A percentile compares a stretch with the other conserved stretches of the same genome.
These are phyloP conservation scores for Camellia granthamiana DNA, from an alignment of 148 eudicot genomes.

Conservation along the genomic window DNA sequence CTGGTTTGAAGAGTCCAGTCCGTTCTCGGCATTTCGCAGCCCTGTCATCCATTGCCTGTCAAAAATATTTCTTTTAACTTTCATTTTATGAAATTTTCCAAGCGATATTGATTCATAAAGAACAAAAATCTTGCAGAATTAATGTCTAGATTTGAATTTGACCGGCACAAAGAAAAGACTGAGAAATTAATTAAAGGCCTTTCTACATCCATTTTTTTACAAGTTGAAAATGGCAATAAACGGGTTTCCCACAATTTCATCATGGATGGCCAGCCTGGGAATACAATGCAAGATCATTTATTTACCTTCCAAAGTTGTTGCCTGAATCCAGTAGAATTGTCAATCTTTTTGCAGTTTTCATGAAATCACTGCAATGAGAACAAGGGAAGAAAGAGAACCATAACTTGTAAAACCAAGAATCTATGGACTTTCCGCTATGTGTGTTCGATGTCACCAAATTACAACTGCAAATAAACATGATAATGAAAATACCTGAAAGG, in stretches of 20 bases:
- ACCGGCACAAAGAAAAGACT: no score
- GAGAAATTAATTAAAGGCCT: no score
- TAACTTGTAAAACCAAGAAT: background rate
- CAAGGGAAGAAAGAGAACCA: background rate
- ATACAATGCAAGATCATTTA: background rate
- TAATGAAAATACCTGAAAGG: slow-evolving; percentile 40
- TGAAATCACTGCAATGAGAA: slow-evolving; percentile 38
- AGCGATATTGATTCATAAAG: background rate
- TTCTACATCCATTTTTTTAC: background rate
- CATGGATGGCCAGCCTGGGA: background rate
- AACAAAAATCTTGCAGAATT: no score
- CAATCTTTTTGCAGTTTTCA: slow-evolving; percentile 46
- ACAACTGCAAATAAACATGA: background rate
- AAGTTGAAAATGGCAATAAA: background rate
- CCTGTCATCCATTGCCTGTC: slow-evolving; percentile 50
- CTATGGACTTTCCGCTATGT: background rate
- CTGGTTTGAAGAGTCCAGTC: slow-evolving; percentile 50
- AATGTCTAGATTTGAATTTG: background rate
- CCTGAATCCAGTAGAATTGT: slow-evolving; percentile 39
- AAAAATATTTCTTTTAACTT: background rate
- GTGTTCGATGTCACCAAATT: background rate
- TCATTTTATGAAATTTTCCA: slow-evolving; percentile 5
- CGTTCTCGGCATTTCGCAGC: slow-evolving; percentile 37
- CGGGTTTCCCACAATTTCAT: background rate
- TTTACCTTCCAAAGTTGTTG: slow-evolving; percentile 36